phyloP scores from a whole-genome alignment of 1,284 basidiomycete species.

The Ganoderma sp. region DNA sequence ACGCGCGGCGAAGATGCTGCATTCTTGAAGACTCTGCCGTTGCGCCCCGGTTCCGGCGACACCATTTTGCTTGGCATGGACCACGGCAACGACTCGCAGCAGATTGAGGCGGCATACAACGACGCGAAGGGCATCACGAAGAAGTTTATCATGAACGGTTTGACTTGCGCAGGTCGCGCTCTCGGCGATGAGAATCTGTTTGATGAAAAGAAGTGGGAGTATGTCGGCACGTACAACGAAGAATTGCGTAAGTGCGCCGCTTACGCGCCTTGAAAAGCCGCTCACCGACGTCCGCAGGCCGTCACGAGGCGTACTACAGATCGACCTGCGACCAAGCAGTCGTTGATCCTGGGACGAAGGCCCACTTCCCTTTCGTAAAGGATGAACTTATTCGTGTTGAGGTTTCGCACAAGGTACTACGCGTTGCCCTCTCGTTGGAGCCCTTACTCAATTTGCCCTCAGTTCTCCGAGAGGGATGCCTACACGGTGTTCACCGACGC shows the following conservation, averaged over 20 bases:
- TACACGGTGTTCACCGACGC: conserved; percentile 77
- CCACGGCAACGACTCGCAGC: conserved; percentile 70
- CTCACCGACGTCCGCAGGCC: conserved; percentile 52
- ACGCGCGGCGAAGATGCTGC: conserved; percentile 70
- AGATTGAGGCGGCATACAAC: conserved; percentile 85
- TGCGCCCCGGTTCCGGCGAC: conserved; percentile 74
- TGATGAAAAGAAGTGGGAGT: conserved; percentile 79
- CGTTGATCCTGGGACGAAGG: conserved; percentile 53
- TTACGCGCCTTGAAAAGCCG: background rate
- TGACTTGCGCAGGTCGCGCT: conserved; percentile 65
- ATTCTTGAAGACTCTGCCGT: conserved; percentile 82
- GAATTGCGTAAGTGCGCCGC: conserved; percentile 56
- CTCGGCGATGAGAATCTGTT: conserved; percentile 71
- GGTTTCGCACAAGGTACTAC: conserved; percentile 81
- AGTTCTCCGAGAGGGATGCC: conserved; percentile 86
- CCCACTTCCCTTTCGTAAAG: conserved; percentile 58
- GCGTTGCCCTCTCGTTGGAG: background rate
- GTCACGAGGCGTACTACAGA: conserved; percentile 87
- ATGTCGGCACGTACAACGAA: conserved; percentile 81
- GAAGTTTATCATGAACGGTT: conserved; percentile 91
- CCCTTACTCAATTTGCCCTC: conserved; percentile 1
- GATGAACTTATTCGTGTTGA: conserved; percentile 89
- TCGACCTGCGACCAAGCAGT: conserved; percentile 71
- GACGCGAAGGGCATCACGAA: conserved; percentile 80
- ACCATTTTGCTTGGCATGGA: conserved; percentile 86